Base-by-base conservation (phyloP, 2,329 filamentous ascomycete genomes). In the Talaromyces albobiverticillius region DNA sequence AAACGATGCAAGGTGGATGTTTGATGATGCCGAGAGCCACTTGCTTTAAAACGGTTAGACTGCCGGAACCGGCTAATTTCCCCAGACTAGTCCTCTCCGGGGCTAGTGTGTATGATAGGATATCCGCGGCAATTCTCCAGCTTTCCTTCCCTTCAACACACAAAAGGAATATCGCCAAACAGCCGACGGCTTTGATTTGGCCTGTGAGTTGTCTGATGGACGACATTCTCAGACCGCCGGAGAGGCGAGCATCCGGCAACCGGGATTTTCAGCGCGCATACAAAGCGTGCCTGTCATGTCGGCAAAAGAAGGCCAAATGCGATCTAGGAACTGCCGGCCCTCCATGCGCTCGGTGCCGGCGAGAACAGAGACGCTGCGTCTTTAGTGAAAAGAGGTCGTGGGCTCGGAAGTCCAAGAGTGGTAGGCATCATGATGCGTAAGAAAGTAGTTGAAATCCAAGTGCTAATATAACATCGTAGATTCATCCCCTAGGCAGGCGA, bases 221-320 rank as follows among this genome's bases (percentile, higher is more conserved):
- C 9, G 34, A 51, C 22, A 55, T 55, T 14, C 22, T 55, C 16
- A 51, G 53, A 29, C 53, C 53, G 22, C 34, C 47, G 31, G 53
- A 51, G 8, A 45, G 53, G 32, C 47, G 53, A 41, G 48, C 42
- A 23, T 55, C 53, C 34, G 53, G 41, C 25, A 55, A 47, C 49
- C 55, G 53, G 38, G 53, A 36, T 34, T 54, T 57, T 62, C 76
- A 80, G 64, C 77, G 78, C 57, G 77, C 78, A 34, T 81, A 81
- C 73, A 80, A 81, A 64, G 78, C 78, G 20, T 81, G 78, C 63
- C 74, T 79, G 54, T 74, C 77, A 54, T 81, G 78, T 60, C 76
- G 78, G 48, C 74, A 78, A 60, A 71, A 77, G 50, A 81, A 80
- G 66, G 76, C 78, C 48, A 79, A 78, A 65, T 81, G 78, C 59